Evolutionary conservation across 2,329 filamentous ascomycete genomes (phyloP).

Genomic region (Fusarium pseudocircinatum): DNA sequence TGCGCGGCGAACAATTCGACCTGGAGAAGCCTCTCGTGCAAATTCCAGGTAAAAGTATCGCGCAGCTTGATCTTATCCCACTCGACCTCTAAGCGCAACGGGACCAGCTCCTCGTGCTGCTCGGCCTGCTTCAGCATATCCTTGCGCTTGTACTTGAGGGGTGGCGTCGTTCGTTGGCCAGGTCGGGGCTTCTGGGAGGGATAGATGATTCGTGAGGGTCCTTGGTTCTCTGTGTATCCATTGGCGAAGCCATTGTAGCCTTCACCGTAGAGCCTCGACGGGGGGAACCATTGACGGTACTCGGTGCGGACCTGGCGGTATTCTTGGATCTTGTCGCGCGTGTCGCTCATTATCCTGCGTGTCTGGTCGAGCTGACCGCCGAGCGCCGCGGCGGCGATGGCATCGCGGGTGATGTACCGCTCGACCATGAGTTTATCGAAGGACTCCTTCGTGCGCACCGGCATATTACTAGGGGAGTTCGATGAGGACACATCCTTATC

Average conservation of each 20-base stretch:
- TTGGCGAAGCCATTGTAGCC: constrained; percentile 94
- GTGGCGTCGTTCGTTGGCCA: constrained; percentile 78
- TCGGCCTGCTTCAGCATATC: constrained; percentile 88
- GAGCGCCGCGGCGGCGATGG: constrained; percentile 63
- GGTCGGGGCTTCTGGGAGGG: constrained; percentile 79
- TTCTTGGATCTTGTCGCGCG: constrained; percentile 74
- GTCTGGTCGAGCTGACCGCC: constrained; percentile 62
- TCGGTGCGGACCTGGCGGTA: constrained; percentile 70
- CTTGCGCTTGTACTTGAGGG: constrained; percentile 78
- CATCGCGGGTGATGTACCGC: constrained; percentile 64
- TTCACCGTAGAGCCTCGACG: constrained; percentile 69
- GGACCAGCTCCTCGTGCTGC: constrained; percentile 89
- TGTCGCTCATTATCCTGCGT: constrained; percentile 68
- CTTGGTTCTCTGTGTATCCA: constrained; percentile 77
- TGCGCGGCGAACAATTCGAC: constrained; percentile 87
- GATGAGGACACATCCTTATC: constrained; percentile 42
- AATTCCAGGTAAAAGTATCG: constrained; percentile 98
- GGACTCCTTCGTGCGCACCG: constrained; percentile 64
- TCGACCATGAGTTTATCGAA: constrained; percentile 64
- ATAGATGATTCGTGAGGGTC: constrained; percentile 78
- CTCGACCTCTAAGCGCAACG: constrained; percentile 91
- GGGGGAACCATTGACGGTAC: constrained; percentile 65
- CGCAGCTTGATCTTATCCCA: constrained; percentile 95
- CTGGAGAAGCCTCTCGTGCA: constrained; percentile 86
- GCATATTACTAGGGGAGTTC: constrained; percentile 43